A percentile compares a stretch with the other conserved stretches of the same genome.
phyloP scores from a whole-genome alignment of 805 yeast species.

The Kodamaea lidongshanica region DNA sequence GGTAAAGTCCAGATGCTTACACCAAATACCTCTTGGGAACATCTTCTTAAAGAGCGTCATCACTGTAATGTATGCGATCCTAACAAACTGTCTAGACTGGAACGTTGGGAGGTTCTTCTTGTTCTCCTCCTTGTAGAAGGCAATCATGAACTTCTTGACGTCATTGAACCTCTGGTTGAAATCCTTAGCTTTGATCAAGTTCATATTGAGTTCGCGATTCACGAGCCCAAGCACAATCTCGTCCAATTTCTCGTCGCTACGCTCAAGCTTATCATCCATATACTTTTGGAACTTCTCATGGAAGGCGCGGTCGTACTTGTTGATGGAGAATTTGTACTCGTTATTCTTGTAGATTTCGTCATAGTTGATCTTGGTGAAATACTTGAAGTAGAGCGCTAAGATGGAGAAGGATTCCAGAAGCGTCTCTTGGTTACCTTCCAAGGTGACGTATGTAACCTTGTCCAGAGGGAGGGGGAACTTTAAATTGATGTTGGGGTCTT shows the following conservation, averaged over 20 bases:
- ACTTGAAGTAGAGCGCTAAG: constrained; percentile 27
- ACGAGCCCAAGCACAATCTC: constrained; percentile 30
- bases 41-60: constrained; percentile 27
- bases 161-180: constrained; percentile 27
- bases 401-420: constrained; percentile 17
- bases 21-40: constrained; percentile 41
- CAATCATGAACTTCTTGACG: constrained; percentile 35
- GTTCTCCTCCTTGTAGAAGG: constrained; percentile 31
- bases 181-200: constrained; percentile 30
- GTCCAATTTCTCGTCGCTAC: constrained; percentile 29
- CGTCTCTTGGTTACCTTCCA: constrained; percentile 25
- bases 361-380: constrained; percentile 21
- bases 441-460: constrained; percentile 22
- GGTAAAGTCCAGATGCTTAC: constrained; percentile 25
- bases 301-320: constrained; percentile 26
- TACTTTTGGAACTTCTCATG: constrained; percentile 20
- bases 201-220: constrained; percentile 32
- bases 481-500: constrained; percentile 25
- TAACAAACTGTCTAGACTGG: constrained; percentile 20
- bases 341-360: constrained; percentile 28
- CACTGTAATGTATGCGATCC: constrained; percentile 34
- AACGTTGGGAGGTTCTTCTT: constrained; percentile 32
- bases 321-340: constrained; percentile 30
- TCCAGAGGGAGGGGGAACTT: constrained; percentile 37
- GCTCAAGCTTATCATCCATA: constrained; percentile 29